Evolutionary conservation across 1,284 basidiomycete genomes (phyloP).

Genomic region (Leccinum pseudoinsigne): DNA sequence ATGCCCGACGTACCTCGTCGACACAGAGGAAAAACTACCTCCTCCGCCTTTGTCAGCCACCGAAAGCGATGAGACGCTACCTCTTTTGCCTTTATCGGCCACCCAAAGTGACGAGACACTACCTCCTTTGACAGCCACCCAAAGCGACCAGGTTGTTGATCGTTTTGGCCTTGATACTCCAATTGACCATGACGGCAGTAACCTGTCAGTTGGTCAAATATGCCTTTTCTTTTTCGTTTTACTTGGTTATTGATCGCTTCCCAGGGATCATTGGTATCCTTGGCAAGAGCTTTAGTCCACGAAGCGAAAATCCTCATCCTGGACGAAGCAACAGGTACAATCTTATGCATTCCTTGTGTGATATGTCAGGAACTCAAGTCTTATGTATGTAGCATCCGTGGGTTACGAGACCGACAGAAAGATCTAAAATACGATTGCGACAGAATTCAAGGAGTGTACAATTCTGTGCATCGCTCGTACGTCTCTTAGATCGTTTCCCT

Average conservation of each 20-base stretch:
- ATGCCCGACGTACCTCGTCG: constrained; percentile 77
- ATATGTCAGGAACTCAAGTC: constrained; percentile 3
- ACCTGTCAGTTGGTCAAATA: constrained; percentile 65
- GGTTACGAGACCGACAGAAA: constrained; percentile 84
- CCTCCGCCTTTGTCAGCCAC: neutral
- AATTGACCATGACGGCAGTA: constrained; percentile 86
- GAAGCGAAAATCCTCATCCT: constrained; percentile 76
- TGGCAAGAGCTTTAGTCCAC: constrained; percentile 81
- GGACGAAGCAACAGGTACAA: constrained; percentile 67
- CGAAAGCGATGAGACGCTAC: neutral
- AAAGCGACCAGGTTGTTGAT: neutral
- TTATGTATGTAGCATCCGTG: constrained; percentile 54
- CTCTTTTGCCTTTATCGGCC: neutral
- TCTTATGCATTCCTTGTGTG: neutral
- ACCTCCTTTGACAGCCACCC: neutral
- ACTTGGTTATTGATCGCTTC: constrained; percentile 1
- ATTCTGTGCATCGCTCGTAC: constrained; percentile 79
- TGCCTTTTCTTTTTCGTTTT: neutral
- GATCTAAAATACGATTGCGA: constrained; percentile 85
- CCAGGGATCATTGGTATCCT: constrained; percentile 79
- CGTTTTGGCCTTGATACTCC: constrained; percentile 81
- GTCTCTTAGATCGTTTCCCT: constrained; percentile 25
- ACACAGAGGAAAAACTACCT: constrained; percentile 25
- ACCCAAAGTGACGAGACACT: neutral
- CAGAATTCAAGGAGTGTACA: constrained; percentile 79